Percentiles rank a stretch among this genome's conserved stretches.
Evolutionary conservation across 768 basidiomycete genomes (phyloP).

Genomic region (Porphyrellus cyaneotinctus): DNA sequence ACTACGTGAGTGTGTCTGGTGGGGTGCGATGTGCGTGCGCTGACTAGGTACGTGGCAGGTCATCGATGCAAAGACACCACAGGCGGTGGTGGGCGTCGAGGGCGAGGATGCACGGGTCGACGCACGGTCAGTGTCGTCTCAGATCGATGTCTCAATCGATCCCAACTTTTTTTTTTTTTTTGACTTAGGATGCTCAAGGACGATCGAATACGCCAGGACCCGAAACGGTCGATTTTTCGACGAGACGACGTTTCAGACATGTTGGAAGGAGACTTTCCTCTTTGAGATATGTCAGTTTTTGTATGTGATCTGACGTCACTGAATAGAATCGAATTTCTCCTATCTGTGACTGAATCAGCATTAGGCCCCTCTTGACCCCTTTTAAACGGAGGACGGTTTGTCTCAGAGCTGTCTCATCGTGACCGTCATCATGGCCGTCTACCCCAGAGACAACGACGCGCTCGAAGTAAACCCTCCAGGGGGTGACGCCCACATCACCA

Average conservation of each 20-base stretch:
- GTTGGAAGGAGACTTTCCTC: slow-evolving; percentile 24
- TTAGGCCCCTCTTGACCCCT: slow-evolving; percentile 14
- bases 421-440: slow-evolving; percentile 22
- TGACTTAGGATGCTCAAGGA: slow-evolving; percentile 92
- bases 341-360: slow-evolving; percentile 18
- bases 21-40: background rate
- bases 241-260: slow-evolving; percentile 49
- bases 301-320: slow-evolving; percentile 19
- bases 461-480: slow-evolving; percentile 34
- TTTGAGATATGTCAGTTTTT: slow-evolving; percentile 13
- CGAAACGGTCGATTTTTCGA: slow-evolving; percentile 46
- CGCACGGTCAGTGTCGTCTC: slow-evolving; percentile 54
- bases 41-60: slow-evolving; percentile 48
- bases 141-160: too few relatives aligned
- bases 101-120: slow-evolving; percentile 90
- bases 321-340: slow-evolving; percentile 17
- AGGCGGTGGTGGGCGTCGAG: slow-evolving; percentile 81
- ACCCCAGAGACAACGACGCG: slow-evolving; percentile 27
- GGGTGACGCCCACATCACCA: slow-evolving; percentile 40
- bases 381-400: background rate
- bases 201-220: slow-evolving; percentile 61
- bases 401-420: background rate
- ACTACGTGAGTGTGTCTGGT: slow-evolving; percentile 64
- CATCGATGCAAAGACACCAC: slow-evolving; percentile 87
- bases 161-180: too few relatives aligned